Conservation (phyloP, 2,329 filamentous ascomycete genomes). For the Coniochaeta sp. region DNA sequence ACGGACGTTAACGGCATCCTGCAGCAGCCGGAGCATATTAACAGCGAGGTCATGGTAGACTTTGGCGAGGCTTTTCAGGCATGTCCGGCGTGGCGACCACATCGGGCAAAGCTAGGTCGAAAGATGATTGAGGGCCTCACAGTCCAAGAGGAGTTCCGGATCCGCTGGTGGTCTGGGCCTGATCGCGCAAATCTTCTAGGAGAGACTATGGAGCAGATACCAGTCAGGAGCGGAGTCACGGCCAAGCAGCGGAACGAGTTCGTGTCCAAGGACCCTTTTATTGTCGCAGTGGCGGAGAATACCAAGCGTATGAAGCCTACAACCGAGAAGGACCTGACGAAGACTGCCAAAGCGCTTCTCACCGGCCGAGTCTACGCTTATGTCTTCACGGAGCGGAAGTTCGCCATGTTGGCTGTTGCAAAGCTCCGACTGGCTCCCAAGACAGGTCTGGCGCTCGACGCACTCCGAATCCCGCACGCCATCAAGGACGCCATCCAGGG, state of each 20-base stretch:
- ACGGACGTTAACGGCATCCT: slow-evolving; percentile 3
- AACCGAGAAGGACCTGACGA: slow-evolving; percentile 1
- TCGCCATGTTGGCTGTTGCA: slow-evolving; percentile 2
- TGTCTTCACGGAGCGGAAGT: slow-evolving; percentile 9
- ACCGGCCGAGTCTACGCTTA: slow-evolving; percentile 8
- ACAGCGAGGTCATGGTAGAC: slow-evolving; percentile 11
- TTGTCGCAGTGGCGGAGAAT: slow-evolving; percentile 6
- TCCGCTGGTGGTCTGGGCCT: slow-evolving; percentile 6
- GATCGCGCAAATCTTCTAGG: slow-evolving; percentile 5
- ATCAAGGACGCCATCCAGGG: slow-evolving; percentile 6
- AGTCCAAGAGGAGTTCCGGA: slow-evolving; percentile 6
- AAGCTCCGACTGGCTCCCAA: slow-evolving; percentile 3
- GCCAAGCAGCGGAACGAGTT: slow-evolving; percentile 6
- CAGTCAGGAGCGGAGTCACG: slow-evolving; percentile 7
- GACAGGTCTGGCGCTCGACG: slow-evolving; percentile 5
- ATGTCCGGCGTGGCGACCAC: slow-evolving; percentile 6
- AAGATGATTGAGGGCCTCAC: background rate
- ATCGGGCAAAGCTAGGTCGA: background rate
- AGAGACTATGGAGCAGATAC: slow-evolving; percentile 4
- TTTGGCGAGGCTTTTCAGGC: slow-evolving; percentile 9
- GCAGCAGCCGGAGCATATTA: slow-evolving; percentile 7
- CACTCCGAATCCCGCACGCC: slow-evolving; percentile 4
- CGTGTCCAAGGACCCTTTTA: slow-evolving; percentile 7
- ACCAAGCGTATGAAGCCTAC: slow-evolving; percentile 2
- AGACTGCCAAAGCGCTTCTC: slow-evolving; percentile 3